Evolutionary conservation across 2,329 filamentous ascomycete species (phyloP), one percentile per base, ranked within the genome.

Genomic region (Calonectria crousiana): DNA sequence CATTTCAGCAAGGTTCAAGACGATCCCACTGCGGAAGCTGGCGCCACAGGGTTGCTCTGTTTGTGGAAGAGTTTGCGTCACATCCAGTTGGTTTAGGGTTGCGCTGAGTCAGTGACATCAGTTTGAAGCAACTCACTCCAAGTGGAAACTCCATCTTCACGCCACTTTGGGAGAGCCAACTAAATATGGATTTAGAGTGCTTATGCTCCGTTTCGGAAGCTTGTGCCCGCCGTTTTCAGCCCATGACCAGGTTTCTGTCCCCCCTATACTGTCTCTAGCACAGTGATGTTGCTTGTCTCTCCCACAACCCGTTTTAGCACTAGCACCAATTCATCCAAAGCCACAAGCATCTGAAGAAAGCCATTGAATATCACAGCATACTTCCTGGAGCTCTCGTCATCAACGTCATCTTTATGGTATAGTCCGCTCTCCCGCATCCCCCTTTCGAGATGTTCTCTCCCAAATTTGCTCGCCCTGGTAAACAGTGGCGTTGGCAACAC

Each of bases 401-500:
- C 64, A 18, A 72, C 23, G 18, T 28, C 23, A 2, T 64, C 44
- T 23, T 53, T 64, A 20, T 18, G 20, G 20, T 36, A 16, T 1
- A 73, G 14, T 2, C 26, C n/a, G 20, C 32, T 32, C 6, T 44
- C 36, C 11, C 36, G 14, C 38, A 56, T 26, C 9, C 56, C 58
- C 11, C 36, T 32, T n/a, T 67, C 53, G 8, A 64, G 28, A 9
- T 69, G 65, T 23, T 41, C 28, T 26, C 56, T 51, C 26, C 36
- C 47, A 18, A 44, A 53, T 18, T 20, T 32, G 6, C 64, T 69
- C 2, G 47, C 65, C 65, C 36, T 69, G 28, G 65, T 20, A 14
- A 73, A 69, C n/a, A 73, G 51, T 9, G 73, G 73, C 28, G 73
- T 73, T 4, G 73, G 73, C 34, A 75, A 36, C 47, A 75, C 70